These are phyloP conservation scores for Leishmania arabica DNA, from an alignment of 208 protist species.

Conservation along the genomic window DNA sequence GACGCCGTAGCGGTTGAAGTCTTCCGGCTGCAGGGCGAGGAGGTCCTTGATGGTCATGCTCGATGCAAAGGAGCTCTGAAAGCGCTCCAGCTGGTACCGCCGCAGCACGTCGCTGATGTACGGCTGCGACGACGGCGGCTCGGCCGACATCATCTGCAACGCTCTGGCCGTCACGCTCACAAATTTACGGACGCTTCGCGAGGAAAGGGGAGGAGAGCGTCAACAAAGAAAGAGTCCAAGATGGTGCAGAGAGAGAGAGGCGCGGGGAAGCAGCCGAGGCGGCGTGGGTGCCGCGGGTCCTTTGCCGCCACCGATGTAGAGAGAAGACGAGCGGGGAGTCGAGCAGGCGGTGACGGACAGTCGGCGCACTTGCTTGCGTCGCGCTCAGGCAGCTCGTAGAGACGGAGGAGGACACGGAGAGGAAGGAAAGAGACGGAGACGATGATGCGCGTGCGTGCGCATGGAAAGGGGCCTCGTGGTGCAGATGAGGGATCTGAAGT, in stretches of 20 bases:
- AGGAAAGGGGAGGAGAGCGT: too few relatives aligned
- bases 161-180: too few relatives aligned
- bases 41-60: slow-evolving; percentile 36
- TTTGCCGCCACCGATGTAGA: background rate
- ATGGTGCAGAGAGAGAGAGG: background rate
- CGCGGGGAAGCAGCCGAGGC: background rate
- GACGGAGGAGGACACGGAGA: background rate
- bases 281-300: background rate
- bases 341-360: background rate
- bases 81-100: slow-evolving; percentile 31
- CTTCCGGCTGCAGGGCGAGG: slow-evolving; percentile 29
- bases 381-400: background rate
- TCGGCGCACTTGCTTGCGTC: background rate
- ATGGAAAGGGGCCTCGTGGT: background rate
- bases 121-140: slow-evolving; percentile 15
- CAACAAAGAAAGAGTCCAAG: background rate
- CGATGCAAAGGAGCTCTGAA: slow-evolving; percentile 18
- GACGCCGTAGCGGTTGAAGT: slow-evolving; percentile 39
- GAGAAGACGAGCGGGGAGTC: background rate
- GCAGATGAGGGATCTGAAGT: background rate
- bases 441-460: background rate
- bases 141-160: background rate
- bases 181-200: background rate
- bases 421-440: background rate
- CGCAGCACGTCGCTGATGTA: slow-evolving; percentile 31